Evolutionary conservation across 169 alveolate genomes (phyloP), one percentile per base, ranked within the genome.

Genomic region (Amoebophrya sp.): DNA sequence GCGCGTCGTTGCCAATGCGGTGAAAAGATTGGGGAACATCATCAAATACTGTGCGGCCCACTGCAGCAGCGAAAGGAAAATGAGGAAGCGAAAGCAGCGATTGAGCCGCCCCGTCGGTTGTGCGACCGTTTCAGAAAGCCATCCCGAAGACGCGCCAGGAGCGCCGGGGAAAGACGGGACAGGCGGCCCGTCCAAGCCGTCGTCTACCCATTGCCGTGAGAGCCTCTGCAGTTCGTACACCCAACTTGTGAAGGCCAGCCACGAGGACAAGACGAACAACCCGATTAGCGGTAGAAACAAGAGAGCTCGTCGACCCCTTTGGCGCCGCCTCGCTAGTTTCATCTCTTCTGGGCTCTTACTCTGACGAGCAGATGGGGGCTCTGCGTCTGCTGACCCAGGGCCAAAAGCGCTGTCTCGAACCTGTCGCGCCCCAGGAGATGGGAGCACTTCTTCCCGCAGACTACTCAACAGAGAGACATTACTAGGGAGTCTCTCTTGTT

Each of bases 41-140:
- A 65, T 26, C 83, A 65, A 0, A 18, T 65, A 65, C 33, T 65
- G 83, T 36, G 83, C 83, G 33, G 83, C 83, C 83, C 83, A 65
- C 83, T 65, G 83, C 33, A 65, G 39, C 10, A 65, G 33, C 36
- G 83, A 65, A 18, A 65, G 36, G 3, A 65, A 36, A 29, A 65
- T 65, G 33, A 65, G 83, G 83, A 65, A 65, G 39, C 18, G 83
- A 36, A 65, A 65, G 83, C 83, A 65, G 33, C 83, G 83, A 36
- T 65, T 29, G 36, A 65, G 12, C 38, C 83, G 83, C 36, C 83
- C 83, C 36, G 83, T 65, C 33, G 83, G 83, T 65, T 36, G 83
- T 10, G n/a, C 2, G 83, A 65, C 1, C 3, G 33, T 12, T 36
- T 65, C 83, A 6, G 83, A 6, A 29, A 65, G n/a, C n/a, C n/a